Percentiles rank a stretch among this genome's conserved stretches.
Conservation (phyloP, 2,329 filamentous ascomycete species). For the Alternaria sp. region DNA sequence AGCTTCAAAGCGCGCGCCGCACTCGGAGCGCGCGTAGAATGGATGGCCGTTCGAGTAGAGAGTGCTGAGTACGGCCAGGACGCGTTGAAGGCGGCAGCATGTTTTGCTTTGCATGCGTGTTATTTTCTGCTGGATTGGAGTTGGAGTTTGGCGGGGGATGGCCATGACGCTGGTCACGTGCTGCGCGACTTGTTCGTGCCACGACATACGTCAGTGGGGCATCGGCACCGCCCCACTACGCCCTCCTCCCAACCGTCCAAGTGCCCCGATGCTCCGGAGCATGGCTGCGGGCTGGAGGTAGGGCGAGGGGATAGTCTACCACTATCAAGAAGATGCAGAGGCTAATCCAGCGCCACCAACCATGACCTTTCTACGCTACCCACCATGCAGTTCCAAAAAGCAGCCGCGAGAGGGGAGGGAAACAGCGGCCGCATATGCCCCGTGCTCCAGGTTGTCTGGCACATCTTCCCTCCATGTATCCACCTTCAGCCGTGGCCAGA, state of each 20-base stretch:
- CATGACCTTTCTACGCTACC: not conserved
- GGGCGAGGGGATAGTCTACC: not conserved
- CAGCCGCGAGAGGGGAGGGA: not conserved
- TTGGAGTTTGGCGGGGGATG: not conserved
- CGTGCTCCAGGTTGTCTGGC: slow-evolving; percentile 10
- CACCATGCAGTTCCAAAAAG: not conserved
- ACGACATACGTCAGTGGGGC: slow-evolving; percentile 27
- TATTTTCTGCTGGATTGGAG: not conserved
- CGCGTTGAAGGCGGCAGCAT: not conserved
- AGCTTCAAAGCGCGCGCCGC: not conserved
- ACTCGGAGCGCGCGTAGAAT: not conserved
- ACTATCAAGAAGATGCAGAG: not conserved
- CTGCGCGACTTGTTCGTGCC: slow-evolving; percentile 27
- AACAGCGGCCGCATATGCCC: slow-evolving; percentile 4
- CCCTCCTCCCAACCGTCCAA: not conserved
- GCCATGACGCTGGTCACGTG: slow-evolving; percentile 32
- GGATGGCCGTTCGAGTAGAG: not conserved
- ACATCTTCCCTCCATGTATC: slow-evolving; percentile 14
- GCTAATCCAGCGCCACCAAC: slow-evolving; percentile 2
- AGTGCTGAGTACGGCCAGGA: not conserved
- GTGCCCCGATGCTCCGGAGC: not conserved
- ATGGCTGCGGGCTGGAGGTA: not conserved
- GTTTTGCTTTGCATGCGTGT: too few species aligned
- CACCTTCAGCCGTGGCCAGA: slow-evolving; percentile 18
- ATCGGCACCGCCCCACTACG: slow-evolving; percentile 6